These are phyloP conservation scores for Penicillium griseofulvum DNA, from an alignment of 2,329 filamentous ascomycete genomes.

Conservation along the genomic window DNA sequence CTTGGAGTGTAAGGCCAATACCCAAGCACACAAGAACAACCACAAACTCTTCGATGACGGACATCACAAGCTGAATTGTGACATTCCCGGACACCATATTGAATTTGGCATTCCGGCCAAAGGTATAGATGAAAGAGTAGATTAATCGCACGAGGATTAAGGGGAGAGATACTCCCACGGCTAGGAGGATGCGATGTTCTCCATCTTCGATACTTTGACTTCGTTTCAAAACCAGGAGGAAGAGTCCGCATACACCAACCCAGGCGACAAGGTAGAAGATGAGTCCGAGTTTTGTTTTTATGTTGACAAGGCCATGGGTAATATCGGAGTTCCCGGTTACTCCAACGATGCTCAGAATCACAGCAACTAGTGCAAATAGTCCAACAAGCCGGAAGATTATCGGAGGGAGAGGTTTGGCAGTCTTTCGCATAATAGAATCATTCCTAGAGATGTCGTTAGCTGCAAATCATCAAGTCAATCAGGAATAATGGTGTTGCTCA, in stretches of 20 bases:
- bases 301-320: neutral
- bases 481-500: slow-evolving; percentile 14
- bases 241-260: neutral
- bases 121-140: slow-evolving; percentile 31
- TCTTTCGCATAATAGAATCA: slow-evolving; percentile 8
- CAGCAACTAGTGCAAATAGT: neutral
- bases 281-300: neutral
- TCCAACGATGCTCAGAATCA: slow-evolving; percentile 2
- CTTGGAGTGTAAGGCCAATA: slow-evolving; percentile 20
- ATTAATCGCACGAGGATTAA: slow-evolving; percentile 32
- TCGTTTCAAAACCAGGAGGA: slow-evolving; percentile 16
- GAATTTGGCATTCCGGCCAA: slow-evolving; percentile 24
- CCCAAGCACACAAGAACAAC: slow-evolving; percentile 29
- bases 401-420: neutral
- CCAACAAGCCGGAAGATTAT: neutral
- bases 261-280: slow-evolving; percentile 4
- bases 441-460: neutral
- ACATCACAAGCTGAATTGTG: slow-evolving; percentile 31
- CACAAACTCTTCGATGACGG: slow-evolving; percentile 30
- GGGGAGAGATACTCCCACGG: slow-evolving; percentile 27
- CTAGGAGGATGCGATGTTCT: slow-evolving; percentile 30
- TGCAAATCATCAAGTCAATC: neutral
- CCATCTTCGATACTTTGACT: slow-evolving; percentile 24
- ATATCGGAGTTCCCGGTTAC: neutral
- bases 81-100: slow-evolving; percentile 22